Evolutionary conservation across 352 stramenopile genomes (phyloP), one percentile per base, ranked within the genome.

Genomic region (Ophiocytium majus): DNA sequence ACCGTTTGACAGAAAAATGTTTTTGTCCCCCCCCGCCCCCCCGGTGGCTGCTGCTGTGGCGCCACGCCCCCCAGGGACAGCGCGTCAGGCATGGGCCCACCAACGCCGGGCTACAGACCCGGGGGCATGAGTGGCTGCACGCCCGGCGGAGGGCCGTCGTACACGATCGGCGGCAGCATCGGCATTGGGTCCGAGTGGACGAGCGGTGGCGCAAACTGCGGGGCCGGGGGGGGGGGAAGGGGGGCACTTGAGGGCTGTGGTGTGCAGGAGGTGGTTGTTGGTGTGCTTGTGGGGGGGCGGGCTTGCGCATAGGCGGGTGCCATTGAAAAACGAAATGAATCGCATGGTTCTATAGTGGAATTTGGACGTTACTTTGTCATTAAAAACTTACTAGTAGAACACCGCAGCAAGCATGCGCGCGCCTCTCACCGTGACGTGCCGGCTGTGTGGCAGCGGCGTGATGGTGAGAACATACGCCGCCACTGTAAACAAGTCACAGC

Each of bases 401-500:
- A 23, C 23, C 23, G 28, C 28, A 23, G 28, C 28, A 71, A 23
- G 28, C 23, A 23, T 23, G 57, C 28, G 28, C 28, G 28, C 23
- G 28, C 28, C 23, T 23, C 66, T 78, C 35, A 78, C 66, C 66
- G 32, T 35, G 32, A 78, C 35, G 35, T 78, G 66, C 32, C 66
- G 66, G 66, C 66, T 78, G 35, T 78, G 66, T 14, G 66, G 66
- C 14, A 78, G 66, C 32, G 66, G 66, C 5, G 66, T 78, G 35
- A 78, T 14, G 32, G 66, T 78, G 32, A 78, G 35, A 5, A 78
- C 66, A 78, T 78, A 78, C 5, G 66, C 66, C 35, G 66, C 66
- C 32, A 78, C 66, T 78, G 66, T 43, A 71, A 23, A 71, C 23
- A 71, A 71, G 23, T 71, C 23, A 28, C 23, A 23, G 28, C 23